phyloP scores from a whole-genome alignment of 2,329 filamentous ascomycete genomes.

The Blumeriella jaapii region DNA sequence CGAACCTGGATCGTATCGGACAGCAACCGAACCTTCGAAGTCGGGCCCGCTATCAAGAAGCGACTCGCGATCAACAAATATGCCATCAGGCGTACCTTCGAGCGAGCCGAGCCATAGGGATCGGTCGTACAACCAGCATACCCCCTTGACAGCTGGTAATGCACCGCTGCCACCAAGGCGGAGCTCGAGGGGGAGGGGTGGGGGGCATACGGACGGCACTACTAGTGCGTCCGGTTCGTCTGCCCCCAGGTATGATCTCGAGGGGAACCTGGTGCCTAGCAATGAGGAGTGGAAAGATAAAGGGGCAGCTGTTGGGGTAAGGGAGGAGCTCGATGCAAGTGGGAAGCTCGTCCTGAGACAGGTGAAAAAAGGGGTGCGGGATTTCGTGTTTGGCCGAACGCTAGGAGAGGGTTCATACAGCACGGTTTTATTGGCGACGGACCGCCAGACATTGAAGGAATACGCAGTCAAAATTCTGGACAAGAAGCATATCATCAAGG shows the following conservation, averaged over 20 bases:
- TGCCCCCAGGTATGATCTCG: slow-evolving; percentile 38
- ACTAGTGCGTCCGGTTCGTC: slow-evolving; percentile 23
- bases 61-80: slow-evolving; percentile 50
- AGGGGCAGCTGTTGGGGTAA: slow-evolving; percentile 75
- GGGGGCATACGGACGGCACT: slow-evolving; percentile 35
- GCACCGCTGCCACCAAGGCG: slow-evolving; percentile 61
- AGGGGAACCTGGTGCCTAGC: slow-evolving; percentile 44
- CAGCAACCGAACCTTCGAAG: slow-evolving; percentile 46
- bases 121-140: slow-evolving; percentile 51
- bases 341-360: slow-evolving; percentile 72
- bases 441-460: slow-evolving; percentile 87
- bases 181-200: slow-evolving; percentile 60
- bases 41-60: slow-evolving; percentile 43
- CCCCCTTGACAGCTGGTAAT: slow-evolving; percentile 39
- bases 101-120: slow-evolving; percentile 61
- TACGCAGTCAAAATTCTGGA: slow-evolving; percentile 98
- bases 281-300: slow-evolving; percentile 94
- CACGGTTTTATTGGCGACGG: slow-evolving; percentile 84
- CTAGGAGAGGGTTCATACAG: slow-evolving; percentile 97
- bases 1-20: slow-evolving; percentile 36
- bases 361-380: slow-evolving; percentile 93
- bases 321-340: slow-evolving; percentile 73
- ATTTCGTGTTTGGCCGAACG: slow-evolving; percentile 86
- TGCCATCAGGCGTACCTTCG: slow-evolving; percentile 48
- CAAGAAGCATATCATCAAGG: slow-evolving; percentile 98